Evolutionary conservation across 2,329 filamentous ascomycete species (phyloP), one percentile per base, ranked within the genome.

Genomic region (Neopestalotiopsis rosae): DNA sequence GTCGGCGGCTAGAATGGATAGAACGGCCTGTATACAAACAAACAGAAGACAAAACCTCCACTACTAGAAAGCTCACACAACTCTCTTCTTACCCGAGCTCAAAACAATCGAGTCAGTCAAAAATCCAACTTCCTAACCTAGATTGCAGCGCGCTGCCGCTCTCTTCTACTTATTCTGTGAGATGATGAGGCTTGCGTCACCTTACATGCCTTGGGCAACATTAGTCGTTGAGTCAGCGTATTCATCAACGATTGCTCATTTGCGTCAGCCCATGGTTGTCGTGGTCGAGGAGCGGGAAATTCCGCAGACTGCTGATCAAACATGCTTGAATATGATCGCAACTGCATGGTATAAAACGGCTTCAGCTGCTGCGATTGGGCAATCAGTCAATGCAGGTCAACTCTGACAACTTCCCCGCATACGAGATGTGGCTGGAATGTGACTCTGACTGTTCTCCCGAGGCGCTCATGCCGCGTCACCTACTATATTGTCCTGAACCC

Each of bases 401-500:
- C 24, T 38, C 40, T 28, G n/a, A 3, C 7, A 12, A 6, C 34
- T 63, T 63, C 32, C 32, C 61, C 17, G n/a, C 57, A 59, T 24
- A 52, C 45, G 45, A 59, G 20, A 56, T 56, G 49, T 24, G 17
- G 20, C 49, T 56, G 17, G 49, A 32, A 34, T 59, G 24, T 30
- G 57, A 30, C 30, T 28, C 6, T 59, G 24, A 28, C 30, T 30
- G 10, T 6, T 30, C 24, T 12, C 20, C 13, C 57, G 20, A 14
- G 24, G 34, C 34, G 34, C 24, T 59, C 14, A 38, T 10, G 61
- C 30, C 61, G 61, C 61, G 61, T 63, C 61, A 63, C 14, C 61
- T 63, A 63, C 61, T 63, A 63, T 63, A 63, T 13, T 63, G 24
- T 38, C 17, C 4, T 24, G 32, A n/a, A 61, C 28, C 57, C 61